phyloP scores from a whole-genome alignment of 352 stramenopile species.

The Aphanomyces stellatus region DNA sequence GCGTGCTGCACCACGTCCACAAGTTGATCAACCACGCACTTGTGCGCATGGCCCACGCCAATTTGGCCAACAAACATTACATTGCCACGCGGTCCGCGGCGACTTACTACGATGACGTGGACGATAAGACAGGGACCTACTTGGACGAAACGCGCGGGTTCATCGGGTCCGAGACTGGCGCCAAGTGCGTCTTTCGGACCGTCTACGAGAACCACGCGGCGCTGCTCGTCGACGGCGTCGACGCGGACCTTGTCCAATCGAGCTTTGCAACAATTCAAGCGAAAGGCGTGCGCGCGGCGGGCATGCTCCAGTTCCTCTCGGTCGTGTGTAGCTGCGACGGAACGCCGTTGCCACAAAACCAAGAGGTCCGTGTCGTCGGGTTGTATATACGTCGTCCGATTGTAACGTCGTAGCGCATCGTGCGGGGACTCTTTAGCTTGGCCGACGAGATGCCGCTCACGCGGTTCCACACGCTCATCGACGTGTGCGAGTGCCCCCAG shows the following conservation, averaged over 20 bases:
- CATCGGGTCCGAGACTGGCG: slow-evolving; percentile 13
- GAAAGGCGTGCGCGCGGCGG: neutral
- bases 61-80: slow-evolving; percentile 15
- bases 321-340: neutral
- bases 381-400: too few relatives aligned
- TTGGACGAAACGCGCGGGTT: neutral
- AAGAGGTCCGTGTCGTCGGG: slow-evolving; percentile 20
- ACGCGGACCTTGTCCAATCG: neutral
- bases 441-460: neutral
- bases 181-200: neutral
- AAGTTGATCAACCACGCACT: neutral
- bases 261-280: neutral
- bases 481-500: neutral
- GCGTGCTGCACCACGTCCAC: neutral
- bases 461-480: neutral
- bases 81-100: neutral
- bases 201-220: neutral
- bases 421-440: neutral
- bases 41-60: neutral
- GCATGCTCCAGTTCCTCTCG: neutral
- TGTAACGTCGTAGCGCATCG: slow-evolving; percentile 17
- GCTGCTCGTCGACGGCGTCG: neutral
- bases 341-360: neutral
- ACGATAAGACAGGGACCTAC: neutral
- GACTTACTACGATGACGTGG: neutral